Evolutionary conservation across 2,329 filamentous ascomycete species (phyloP).

Genomic region (Diaporthe sp.): DNA sequence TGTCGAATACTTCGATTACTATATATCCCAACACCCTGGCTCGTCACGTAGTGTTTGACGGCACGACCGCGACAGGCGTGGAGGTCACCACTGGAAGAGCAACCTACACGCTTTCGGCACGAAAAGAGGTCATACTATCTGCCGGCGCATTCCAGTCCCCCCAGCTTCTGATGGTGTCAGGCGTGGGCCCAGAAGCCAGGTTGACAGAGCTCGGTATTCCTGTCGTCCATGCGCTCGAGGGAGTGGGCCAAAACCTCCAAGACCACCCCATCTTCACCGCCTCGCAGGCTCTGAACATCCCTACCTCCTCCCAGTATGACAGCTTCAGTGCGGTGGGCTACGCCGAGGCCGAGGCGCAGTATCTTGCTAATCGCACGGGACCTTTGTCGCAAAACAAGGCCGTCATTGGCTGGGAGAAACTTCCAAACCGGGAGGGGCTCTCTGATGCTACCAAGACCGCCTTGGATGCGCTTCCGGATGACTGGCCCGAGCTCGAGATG

Average conservation of each 20-base stretch:
- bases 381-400: constrained; percentile 14
- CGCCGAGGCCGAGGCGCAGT: not conserved
- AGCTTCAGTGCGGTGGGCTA: constrained; percentile 31
- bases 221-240: constrained; percentile 44
- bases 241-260: constrained; percentile 44
- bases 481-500: constrained; percentile 40
- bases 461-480: constrained; percentile 34
- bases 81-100: constrained; percentile 43
- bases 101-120: constrained; percentile 19
- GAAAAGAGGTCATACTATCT: constrained; percentile 57
- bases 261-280: constrained; percentile 38
- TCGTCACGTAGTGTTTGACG: constrained; percentile 15
- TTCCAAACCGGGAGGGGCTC: constrained; percentile 30
- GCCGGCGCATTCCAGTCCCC: constrained; percentile 59
- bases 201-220: constrained; percentile 50
- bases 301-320: constrained; percentile 21
- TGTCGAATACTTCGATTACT: not conserved
- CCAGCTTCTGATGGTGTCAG: constrained; percentile 52
- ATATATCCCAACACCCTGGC: constrained; percentile 23
- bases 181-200: constrained; percentile 49
- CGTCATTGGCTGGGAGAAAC: constrained; percentile 36
- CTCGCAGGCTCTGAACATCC: constrained; percentile 44
- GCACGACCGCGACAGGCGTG: constrained; percentile 46
- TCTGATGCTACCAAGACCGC: constrained; percentile 23
- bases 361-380: constrained; percentile 16